Evolutionary conservation across 75 land plant species (phyloP), one percentile per base, ranked within the genome.

Genomic region (Ceratopteris richardii): DNA sequence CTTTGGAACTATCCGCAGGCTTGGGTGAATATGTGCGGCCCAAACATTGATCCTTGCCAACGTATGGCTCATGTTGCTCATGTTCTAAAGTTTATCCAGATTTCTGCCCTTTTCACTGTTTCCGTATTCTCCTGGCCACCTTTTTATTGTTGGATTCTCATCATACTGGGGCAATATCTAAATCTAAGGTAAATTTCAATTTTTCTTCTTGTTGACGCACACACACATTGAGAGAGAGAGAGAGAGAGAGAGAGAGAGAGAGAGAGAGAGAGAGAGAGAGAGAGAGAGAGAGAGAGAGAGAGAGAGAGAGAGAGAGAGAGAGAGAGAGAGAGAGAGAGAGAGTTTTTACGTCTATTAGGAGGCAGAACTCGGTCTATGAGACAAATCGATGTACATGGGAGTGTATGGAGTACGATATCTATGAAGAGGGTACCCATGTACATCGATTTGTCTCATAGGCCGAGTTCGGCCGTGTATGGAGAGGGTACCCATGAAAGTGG

Each of bases 1-100:
- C 67, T 89, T 13, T 89, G 95, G 95, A 82, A 51, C n/a, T 33
- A 58, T 18, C 95, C 95, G 1, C 63, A 76, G 56, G 16, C 51
- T 40, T 90, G 91, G 91, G 71, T 86, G 36, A 40, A 78, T 24
- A 51, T 76, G n/a, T 86, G 91, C 61, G 82, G 82, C 0, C 57
- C 56, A 25, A 62, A 60, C 2, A 53, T 63, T 0, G 82, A 90
- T 37, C 96, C 90, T 0, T 83, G 62, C 16, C 81, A 72, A 23
- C 31, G 67, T 2, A 86, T 90, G 96, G 96, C 91, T 9, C 61
- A 50, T 40, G 79, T 82, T 23, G 69, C 95, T 9, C 80, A 80
- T 56, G n/a, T 70, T 31, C 27, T 89, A 10, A 89, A 89, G 76
- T 48, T 70, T 0, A 4, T 77, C 11, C 95, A 89, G 77, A 53